Percentiles rank a stretch among this genome's conserved stretches.
These are phyloP conservation scores for Xerocomus spinulosus DNA, from an alignment of 768 basidiomycete genomes.

Conservation along the genomic window DNA sequence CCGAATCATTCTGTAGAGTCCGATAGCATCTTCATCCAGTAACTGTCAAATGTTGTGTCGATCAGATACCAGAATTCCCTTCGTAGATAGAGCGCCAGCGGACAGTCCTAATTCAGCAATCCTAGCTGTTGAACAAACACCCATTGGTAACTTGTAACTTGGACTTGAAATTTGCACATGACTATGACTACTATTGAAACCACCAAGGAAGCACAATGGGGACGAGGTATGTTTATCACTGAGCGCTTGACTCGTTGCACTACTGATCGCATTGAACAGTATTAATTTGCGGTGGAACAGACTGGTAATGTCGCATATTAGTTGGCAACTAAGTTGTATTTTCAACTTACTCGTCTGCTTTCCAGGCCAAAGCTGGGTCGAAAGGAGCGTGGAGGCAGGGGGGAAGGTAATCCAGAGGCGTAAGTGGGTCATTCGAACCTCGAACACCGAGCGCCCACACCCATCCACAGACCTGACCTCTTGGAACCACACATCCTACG, in stretches of 20 bases:
- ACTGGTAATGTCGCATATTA: slow-evolving; percentile 51
- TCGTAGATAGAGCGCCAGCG: slow-evolving; percentile 30
- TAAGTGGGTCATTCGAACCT: slow-evolving; percentile 10
- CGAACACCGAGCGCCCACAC: slow-evolving; percentile 5
- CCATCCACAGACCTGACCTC: slow-evolving; percentile 66
- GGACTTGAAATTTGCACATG: slow-evolving; percentile 25
- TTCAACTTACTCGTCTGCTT: slow-evolving; percentile 10
- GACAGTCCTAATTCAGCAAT: slow-evolving; percentile 31
- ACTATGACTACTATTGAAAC: slow-evolving; percentile 27
- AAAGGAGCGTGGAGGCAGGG: slow-evolving; percentile 58
- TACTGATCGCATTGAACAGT: slow-evolving; percentile 42
- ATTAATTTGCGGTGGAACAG: slow-evolving; percentile 80
- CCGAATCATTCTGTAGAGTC: slow-evolving; percentile 3
- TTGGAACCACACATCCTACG: slow-evolving; percentile 86
- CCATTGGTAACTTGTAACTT: slow-evolving; percentile 14
- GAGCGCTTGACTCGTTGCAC: slow-evolving; percentile 8
- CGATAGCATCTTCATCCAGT: background rate
- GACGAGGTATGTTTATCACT: slow-evolving; percentile 32
- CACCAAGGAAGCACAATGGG: slow-evolving; percentile 39
- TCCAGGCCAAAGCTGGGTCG: slow-evolving; percentile 70
- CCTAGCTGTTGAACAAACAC: slow-evolving; percentile 13
- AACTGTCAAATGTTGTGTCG: background rate
- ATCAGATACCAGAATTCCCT: background rate
- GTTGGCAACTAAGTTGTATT: background rate
- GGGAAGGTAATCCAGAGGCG: slow-evolving; percentile 39